Evolutionary conservation across 495 filamentous ascomycete species (phyloP), one percentile per base, ranked within the genome.

Genomic region (Trichodelitschia bisporula): DNA sequence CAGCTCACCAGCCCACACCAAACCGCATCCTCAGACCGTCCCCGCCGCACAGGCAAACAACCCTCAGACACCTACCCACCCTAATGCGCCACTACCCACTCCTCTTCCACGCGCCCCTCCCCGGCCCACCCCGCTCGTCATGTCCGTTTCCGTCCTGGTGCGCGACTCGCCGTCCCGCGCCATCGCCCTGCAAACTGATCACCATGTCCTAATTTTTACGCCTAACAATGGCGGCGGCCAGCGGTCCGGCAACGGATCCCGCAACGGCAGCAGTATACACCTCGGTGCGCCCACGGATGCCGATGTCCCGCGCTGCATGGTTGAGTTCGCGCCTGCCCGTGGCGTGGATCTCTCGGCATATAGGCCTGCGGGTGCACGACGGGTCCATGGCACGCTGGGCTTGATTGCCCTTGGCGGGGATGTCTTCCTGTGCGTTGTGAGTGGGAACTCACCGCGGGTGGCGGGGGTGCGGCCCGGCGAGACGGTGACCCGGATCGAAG

Each of bases 361-460:
- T 48, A 63, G 69, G 30, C 55, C 69, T 3, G 46, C 92, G 24
- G 73, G 71, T 26, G 55, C 62, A n/a, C 57, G 66, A 13, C 65
- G 69, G n/a, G 77, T 79, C 19, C 66, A 80, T 40, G 86, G 86
- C 18, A 93, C 83, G 2, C 61, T 97, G 31, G 86, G 86, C 1
- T 56, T 97, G 21, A 77, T 95, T 36, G 83, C 82, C 2, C 59
- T 93, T 28, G 64, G 66, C 28, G 59, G 68, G 17, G 84, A 92
- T 60, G 68, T 90, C 11, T 97, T 95, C 43, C 59, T 97, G 13
- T 86, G 79, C 39, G 72, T 92, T n/a, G 70, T 97, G 17, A 89
- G 69, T 23, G 59, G n/a, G n/a, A 64, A 9, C 24, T 71, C 78
- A 21, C 61, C 61, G 4, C 65, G 68, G 28, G 82, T 82, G 13